phyloP scores from a whole-genome alignment of 371 early-diverging fungal genomes.

The Syncephalastrum monosporum region DNA sequence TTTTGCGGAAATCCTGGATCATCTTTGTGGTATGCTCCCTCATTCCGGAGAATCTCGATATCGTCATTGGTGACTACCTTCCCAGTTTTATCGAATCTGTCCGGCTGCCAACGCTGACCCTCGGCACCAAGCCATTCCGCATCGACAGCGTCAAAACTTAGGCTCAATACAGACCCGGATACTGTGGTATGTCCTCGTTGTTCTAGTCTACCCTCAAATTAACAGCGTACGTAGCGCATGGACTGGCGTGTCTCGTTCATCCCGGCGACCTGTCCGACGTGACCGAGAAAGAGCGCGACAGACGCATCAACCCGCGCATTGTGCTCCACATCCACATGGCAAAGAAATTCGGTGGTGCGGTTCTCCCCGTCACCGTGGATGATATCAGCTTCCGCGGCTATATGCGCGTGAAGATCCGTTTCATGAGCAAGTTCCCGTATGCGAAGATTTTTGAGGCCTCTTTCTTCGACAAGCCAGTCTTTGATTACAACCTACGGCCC shows the following conservation, averaged over 20 bases:
- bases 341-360: constrained; percentile 85
- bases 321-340: constrained; percentile 89
- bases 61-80: constrained; percentile 72
- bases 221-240: constrained; percentile 61
- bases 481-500: constrained; percentile 95
- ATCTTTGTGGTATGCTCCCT: constrained; percentile 91
- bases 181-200: constrained; percentile 57
- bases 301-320: constrained; percentile 88
- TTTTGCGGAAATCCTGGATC: constrained; percentile 84
- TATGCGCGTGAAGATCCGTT: constrained; percentile 77
- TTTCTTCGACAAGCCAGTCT: constrained; percentile 85
- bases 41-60: constrained; percentile 73
- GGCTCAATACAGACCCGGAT: constrained; percentile 74
- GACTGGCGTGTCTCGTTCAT: constrained; percentile 90
- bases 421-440: constrained; percentile 86
- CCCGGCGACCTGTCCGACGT: constrained; percentile 77
- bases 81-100: constrained; percentile 91
- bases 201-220: not conserved
- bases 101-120: constrained; percentile 89
- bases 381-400: constrained; percentile 89
- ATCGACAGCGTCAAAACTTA: constrained; percentile 85
- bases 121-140: constrained; percentile 94
- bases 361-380: constrained; percentile 89
- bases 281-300: constrained; percentile 56
- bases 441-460: constrained; percentile 83